These are phyloP conservation scores for Pseudomicrostroma phylloplanum DNA, from an alignment of 1,284 basidiomycete genomes.

Conservation along the genomic window DNA sequence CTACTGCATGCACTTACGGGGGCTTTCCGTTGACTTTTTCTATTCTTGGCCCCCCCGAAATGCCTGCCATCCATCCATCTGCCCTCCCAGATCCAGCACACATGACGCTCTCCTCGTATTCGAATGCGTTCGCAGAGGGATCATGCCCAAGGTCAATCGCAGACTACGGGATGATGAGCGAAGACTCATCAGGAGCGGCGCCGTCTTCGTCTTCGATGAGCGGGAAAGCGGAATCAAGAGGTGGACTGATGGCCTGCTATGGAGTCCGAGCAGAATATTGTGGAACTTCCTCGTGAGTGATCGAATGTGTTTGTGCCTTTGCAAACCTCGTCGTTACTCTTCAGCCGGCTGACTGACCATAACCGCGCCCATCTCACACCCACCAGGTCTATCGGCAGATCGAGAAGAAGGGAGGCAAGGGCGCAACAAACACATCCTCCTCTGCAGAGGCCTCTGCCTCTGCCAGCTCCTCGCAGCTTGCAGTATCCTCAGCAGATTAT, in stretches of 20 bases:
- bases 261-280: slow-evolving; percentile 80
- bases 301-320: not conserved
- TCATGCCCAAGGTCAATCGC: slow-evolving; percentile 87
- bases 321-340: not conserved
- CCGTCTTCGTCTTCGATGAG: slow-evolving; percentile 96
- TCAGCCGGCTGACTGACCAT: not conserved
- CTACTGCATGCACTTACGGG: not conserved
- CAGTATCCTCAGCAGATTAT: not conserved
- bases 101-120: slow-evolving; percentile 91
- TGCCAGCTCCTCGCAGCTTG: no score
- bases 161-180: slow-evolving; percentile 81
- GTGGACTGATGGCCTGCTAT: slow-evolving; percentile 95
- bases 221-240: slow-evolving; percentile 94
- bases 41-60: not conserved
- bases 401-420: slow-evolving; percentile 31
- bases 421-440: no score
- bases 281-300: slow-evolving; percentile 77
- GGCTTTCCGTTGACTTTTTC: no score
- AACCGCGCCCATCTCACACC: not conserved
- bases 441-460: not conserved
- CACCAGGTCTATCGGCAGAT: slow-evolving; percentile 38
- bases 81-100: slow-evolving; percentile 78
- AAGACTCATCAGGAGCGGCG: slow-evolving; percentile 85
- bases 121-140: slow-evolving; percentile 80
- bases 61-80: slow-evolving; percentile 4